Evolutionary conservation across 805 yeast genomes (phyloP), one percentile per base, ranked within the genome.

Genomic region (Hanseniaspora singularis): DNA sequence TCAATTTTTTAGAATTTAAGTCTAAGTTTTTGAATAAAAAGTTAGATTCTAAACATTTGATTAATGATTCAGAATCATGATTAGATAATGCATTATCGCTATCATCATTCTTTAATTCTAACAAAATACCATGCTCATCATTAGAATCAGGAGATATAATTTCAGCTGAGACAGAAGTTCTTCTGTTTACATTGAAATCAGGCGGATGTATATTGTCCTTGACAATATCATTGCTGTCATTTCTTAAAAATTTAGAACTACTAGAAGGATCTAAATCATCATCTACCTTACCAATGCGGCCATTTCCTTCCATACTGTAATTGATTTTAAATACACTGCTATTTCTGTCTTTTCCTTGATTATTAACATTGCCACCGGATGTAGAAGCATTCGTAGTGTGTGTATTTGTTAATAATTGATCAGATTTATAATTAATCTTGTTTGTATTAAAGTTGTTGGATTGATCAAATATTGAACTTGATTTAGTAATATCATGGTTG

Each of bases 161-260:
- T 64, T 87, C 96, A 4, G 95, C 96, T 48, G 87, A 77, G 12
- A 87, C 96, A 18, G 94, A 81, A 3, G 87, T 82, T 67, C 96
- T 77, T 68, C 96, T 77, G 60, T 79, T 74, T 45, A 84, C 86
- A 61, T 79, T 82, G 63, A 80, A 81, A 44, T 74, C 70, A 49
- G 70, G 62, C 33, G 83, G 85, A 49, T 77, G 64, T 30, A 61
- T 33, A n/a, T 40, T 40, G 15, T 41, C 46, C 26, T 23, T 23
- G 8, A 22, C 20, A 9, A 14, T 39, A 22, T 26, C 37, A 28
- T 7, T 22, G 32, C 34, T 34, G 15, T 24, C 46, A 12, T 19
- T 51, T 43, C 33, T 44, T 7, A 27, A 16, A 4, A 18, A 15
- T 4, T 24, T 18, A 11, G 26, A 4, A 23, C 15, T 36, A 5